Base-by-base conservation (phyloP, 345 rosid genomes). In the Cardamine chenopodiifolia region DNA sequence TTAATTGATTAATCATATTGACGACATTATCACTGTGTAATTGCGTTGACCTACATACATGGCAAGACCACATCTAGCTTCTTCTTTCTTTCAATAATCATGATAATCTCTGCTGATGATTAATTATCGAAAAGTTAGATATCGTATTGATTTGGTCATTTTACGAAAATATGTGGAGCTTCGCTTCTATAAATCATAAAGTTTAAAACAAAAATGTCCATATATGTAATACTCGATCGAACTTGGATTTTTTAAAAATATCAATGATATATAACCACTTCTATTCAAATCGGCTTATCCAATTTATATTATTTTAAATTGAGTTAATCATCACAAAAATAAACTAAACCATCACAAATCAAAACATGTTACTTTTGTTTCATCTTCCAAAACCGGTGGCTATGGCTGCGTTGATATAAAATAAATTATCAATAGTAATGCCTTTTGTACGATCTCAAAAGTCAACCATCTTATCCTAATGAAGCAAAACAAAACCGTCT, bases 381-480 rank as follows among this genome's bases (percentile, higher is more conserved):
- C 22, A 34, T 53, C 17, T 53, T 23, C 5, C 18, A n/a, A 15
- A 49, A 34, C 20, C 14, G 29, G 19, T n/a, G 15, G 8, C 28
- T 31, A 32, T 31, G 6, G 8, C 8, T 57, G 31, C 18, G 44
- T 47, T 32, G 9, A 29, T 31, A 29, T 20, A 44, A 28, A 12
- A 14, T 15, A 28, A 6, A 23, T 11, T 4, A 47, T 6, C 25
- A 31, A 31, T 60, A 71, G 29, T 61, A 35, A 47, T 74, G 52
- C n/a, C 49, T 42, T 34, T 52, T 25, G 2, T 69, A 35, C 32
- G 54, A 69, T 62, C 52, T 62, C 58, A 71, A 39, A 77, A 71
- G 71, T 57, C 80, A 71, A 77, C 62, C 56, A 65, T 64, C 55
- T 29, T 58, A 56, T 39, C 18, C 66, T 34, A 52, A 42, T 32